Evolutionary conservation across 2,329 filamentous ascomycete species (phyloP).

Genomic region (Aspergillus sp.): DNA sequence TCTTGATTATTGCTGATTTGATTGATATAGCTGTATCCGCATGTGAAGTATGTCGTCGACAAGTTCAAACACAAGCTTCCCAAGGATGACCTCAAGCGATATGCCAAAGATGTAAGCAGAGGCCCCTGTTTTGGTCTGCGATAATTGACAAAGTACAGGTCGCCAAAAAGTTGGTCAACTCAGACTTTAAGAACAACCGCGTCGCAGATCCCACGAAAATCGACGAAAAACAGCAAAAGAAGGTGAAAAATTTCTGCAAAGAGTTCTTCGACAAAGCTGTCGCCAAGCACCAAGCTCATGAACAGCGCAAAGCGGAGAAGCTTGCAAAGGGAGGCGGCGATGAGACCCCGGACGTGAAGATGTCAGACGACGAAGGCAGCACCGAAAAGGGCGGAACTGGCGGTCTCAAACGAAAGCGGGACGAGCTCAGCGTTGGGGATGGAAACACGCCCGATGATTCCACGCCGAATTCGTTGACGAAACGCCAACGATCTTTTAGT

Average conservation of each 20-base stretch:
- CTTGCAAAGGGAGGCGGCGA: constrained; percentile 32
- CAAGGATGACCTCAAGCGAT: constrained; percentile 72
- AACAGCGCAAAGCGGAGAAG: constrained; percentile 65
- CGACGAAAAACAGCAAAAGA: constrained; percentile 75
- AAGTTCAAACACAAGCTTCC: constrained; percentile 87
- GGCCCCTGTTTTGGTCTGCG: constrained; percentile 24
- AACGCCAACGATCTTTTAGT: constrained; percentile 56
- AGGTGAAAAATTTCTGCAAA: constrained; percentile 81
- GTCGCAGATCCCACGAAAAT: constrained; percentile 81
- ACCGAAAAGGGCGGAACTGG: constrained; percentile 7
- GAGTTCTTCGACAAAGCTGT: constrained; percentile 88
- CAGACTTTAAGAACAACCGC: constrained; percentile 88
- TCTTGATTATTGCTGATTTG: constrained; percentile 5
- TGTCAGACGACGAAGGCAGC: constrained; percentile 47
- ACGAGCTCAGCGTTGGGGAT: constrained; percentile 41
- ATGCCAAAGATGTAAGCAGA: constrained; percentile 63
- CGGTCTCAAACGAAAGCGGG: constrained; percentile 67
- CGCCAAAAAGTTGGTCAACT: constrained; percentile 85
- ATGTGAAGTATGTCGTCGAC: constrained; percentile 82
- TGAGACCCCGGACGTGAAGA: constrained; percentile 37
- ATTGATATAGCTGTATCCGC: constrained; percentile 70
- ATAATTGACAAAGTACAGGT: constrained; percentile 60
- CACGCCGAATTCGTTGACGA: constrained; percentile 55
- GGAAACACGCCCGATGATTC: constrained; percentile 35
- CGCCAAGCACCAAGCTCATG: constrained; percentile 71